Evolutionary conservation across 2,329 filamentous ascomycete genomes (phyloP).

Genomic region (Ceratocystis variospora): DNA sequence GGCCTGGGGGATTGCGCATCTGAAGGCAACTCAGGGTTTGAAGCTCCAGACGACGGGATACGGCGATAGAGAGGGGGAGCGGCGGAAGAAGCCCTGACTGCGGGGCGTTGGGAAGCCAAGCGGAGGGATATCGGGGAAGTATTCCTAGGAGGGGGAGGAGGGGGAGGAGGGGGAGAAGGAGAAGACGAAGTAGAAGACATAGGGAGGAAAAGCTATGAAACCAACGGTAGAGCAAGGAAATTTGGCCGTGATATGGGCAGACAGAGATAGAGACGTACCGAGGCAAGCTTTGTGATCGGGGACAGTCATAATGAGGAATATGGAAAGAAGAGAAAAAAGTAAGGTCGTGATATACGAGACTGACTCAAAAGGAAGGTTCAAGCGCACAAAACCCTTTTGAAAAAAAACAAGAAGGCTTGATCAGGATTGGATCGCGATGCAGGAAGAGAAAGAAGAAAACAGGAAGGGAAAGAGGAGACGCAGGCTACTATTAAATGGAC

Average conservation of each 20-base stretch:
- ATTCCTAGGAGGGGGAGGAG: constrained; percentile 11
- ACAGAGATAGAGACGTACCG: constrained; percentile 36
- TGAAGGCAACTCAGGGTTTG: background rate
- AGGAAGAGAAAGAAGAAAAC: constrained; percentile 13
- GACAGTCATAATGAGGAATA: constrained; percentile 33
- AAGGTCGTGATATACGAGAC: constrained; percentile 12
- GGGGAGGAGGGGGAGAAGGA: constrained; percentile 32
- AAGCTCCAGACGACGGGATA: background rate
- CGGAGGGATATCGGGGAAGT: background rate
- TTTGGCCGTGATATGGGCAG: constrained; percentile 22
- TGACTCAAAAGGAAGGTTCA: constrained; percentile 17
- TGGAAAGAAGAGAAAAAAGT: constrained; percentile 12
- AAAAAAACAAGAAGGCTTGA: constrained; percentile 9
- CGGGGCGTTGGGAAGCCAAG: background rate
- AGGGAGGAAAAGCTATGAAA: too few relatives aligned
- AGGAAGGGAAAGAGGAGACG: constrained; percentile 8
- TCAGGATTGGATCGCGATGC: constrained; percentile 13
- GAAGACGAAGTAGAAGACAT: constrained; percentile 31
- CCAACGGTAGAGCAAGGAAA: background rate
- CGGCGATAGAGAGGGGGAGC: background rate
- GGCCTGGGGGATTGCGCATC: constrained; percentile 1
- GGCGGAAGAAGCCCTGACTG: background rate
- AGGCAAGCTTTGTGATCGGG: constrained; percentile 48
- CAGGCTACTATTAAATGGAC: constrained; percentile 14
- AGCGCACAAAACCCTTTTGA: constrained; percentile 17